Conservation (phyloP, 2,329 filamentous ascomycete genomes). For the Phymatotrichopsis omnivora region DNA sequence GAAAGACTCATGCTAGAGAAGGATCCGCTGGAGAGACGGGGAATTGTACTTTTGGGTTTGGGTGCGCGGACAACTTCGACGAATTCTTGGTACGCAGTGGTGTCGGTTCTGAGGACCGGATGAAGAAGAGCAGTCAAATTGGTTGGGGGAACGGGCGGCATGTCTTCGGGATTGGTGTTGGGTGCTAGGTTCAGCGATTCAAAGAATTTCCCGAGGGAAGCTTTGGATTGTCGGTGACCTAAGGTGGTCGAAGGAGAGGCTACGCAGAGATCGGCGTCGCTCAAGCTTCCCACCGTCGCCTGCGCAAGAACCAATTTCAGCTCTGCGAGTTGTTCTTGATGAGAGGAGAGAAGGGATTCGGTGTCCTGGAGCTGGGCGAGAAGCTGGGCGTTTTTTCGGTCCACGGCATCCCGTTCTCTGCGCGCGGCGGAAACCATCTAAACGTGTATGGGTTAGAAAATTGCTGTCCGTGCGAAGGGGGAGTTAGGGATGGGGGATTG, state of each 20-base stretch:
- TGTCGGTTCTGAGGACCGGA: conserved; percentile 71
- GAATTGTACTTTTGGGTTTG: conserved; percentile 41
- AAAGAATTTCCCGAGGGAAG: conserved; percentile 44
- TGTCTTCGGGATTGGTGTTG: conserved; percentile 42
- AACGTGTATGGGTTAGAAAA: conserved; percentile 22
- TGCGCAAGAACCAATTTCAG: conserved; percentile 88
- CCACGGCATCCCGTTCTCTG: conserved; percentile 67
- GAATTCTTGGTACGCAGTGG: conserved; percentile 77
- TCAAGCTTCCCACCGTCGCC: conserved; percentile 67
- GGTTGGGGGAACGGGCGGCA: conserved; percentile 52
- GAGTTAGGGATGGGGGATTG: not conserved
- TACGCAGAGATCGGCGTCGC: conserved; percentile 54
- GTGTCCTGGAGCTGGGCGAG: conserved; percentile 77
- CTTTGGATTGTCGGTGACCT: conserved; percentile 44
- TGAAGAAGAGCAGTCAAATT: conserved; percentile 76
- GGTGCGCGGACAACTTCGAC: conserved; percentile 61
- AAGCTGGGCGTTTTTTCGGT: conserved; percentile 80
- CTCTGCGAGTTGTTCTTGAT: conserved; percentile 86
- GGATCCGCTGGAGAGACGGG: conserved; percentile 60
- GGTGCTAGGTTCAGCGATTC: conserved; percentile 50
- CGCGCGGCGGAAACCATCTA: conserved; percentile 88
- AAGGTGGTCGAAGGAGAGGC: conserved; percentile 67
- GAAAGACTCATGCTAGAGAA: conserved; percentile 41
- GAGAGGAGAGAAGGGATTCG: conserved; percentile 71
- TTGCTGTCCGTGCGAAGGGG: conserved; percentile 21